A percentile compares a stretch with the other conserved stretches of the same genome.
These are phyloP conservation scores for Mastigamoeba balamuthi DNA, from an alignment of 78 protist genomes.

Conservation along the genomic window DNA sequence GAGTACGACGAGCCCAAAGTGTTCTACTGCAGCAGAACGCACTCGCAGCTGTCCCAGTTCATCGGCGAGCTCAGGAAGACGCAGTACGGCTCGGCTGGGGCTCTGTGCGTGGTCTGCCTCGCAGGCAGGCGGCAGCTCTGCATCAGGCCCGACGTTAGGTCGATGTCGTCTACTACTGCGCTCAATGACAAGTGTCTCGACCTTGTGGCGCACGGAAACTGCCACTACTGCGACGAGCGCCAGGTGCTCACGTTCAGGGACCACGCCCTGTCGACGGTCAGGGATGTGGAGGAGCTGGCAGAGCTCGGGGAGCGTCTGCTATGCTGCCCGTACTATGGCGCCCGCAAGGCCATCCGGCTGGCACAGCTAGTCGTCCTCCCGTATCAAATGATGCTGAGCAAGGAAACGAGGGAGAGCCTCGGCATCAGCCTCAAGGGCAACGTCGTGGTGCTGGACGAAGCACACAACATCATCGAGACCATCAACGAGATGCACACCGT, in stretches of 20 bases:
- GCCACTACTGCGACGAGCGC: not conserved
- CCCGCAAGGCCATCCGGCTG: conserved; percentile 2
- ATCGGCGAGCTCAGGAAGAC: conserved; percentile 50
- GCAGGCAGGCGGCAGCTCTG: conserved; percentile 42
- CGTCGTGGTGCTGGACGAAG: conserved; percentile 69
- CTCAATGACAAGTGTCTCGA: conserved; percentile 18
- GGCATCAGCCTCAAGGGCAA: conserved; percentile 6
- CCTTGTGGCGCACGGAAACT: not conserved
- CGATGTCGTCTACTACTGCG: not conserved
- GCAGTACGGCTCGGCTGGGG: not conserved
- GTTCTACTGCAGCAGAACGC: conserved; percentile 68
- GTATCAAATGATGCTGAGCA: conserved; percentile 30
- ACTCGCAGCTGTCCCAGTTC: conserved; percentile 71
- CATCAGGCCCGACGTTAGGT: conserved; percentile 7
- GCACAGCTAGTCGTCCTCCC: conserved; percentile 53
- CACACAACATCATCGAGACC: conserved; percentile 65
- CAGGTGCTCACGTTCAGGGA: not conserved
- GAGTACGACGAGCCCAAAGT: too few species aligned
- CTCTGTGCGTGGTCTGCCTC: conserved; percentile 5
- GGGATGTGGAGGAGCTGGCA: conserved; percentile 45
- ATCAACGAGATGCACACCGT: conserved; percentile 29
- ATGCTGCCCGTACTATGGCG: conserved; percentile 49
- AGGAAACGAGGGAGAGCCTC: conserved; percentile 15
- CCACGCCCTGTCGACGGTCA: not conserved
- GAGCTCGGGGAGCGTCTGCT: not conserved